A percentile compares a stretch with the other conserved stretches of the same genome.
phyloP scores from a whole-genome alignment of 2,329 filamentous ascomycete species.

The Colletotrichum eleusines region DNA sequence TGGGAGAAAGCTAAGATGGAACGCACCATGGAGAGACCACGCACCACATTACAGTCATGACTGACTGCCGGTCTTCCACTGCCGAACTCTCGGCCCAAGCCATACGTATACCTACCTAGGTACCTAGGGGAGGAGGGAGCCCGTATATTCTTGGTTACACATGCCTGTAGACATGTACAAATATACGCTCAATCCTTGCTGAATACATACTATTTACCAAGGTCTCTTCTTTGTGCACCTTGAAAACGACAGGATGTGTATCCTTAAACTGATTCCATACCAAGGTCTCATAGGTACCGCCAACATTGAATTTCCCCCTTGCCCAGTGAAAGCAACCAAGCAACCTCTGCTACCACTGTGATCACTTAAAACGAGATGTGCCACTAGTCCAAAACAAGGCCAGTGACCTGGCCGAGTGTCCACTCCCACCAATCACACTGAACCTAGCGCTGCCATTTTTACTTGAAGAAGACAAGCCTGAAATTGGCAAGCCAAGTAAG shows the following conservation, averaged over 20 bases:
- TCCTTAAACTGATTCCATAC: constrained; percentile 31
- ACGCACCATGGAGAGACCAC: background rate
- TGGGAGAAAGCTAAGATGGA: constrained; percentile 5
- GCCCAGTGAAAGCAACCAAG: background rate
- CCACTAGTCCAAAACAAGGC: constrained; percentile 2
- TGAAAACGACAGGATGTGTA: background rate
- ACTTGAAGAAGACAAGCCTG: constrained; percentile 13
- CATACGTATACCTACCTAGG: background rate
- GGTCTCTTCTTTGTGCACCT: background rate
- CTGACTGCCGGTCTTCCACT: background rate
- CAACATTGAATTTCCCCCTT: background rate
- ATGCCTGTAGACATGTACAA: background rate
- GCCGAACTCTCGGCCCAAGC: background rate
- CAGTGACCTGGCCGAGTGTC: constrained; percentile 5
- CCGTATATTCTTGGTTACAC: background rate
- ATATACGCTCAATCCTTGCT: background rate
- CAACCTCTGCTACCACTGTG: background rate
- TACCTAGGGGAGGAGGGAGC: too few relatives aligned
- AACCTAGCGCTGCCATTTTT: background rate
- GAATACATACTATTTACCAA: background rate
- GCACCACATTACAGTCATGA: background rate
- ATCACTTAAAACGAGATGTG: background rate
- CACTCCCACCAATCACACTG: constrained; percentile 24
- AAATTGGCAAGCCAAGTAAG: constrained; percentile 28
- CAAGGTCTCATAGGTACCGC: background rate